Evolutionary conservation across 371 early-diverging fungal species (phyloP).

Genomic region (Apophysomyces ossiformis): DNA sequence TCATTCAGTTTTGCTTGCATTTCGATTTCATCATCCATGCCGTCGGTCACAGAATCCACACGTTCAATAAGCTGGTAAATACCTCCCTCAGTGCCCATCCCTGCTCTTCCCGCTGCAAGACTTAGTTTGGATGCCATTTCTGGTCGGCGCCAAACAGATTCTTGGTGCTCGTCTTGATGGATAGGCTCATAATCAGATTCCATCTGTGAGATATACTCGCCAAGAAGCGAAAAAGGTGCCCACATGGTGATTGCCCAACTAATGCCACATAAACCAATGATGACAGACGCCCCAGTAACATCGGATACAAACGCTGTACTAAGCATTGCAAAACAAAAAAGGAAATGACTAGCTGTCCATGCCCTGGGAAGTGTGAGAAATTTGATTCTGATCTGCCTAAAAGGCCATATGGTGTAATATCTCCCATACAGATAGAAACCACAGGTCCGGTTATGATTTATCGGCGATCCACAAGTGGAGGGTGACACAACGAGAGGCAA

Average conservation of each 20-base stretch:
- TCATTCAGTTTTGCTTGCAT: slow-evolving; percentile 15
- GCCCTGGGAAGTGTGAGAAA: slow-evolving; percentile 64
- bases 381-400: slow-evolving; percentile 24
- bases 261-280: slow-evolving; percentile 80
- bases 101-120: slow-evolving; percentile 31
- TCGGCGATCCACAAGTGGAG: slow-evolving; percentile 16
- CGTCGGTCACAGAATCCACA: slow-evolving; percentile 24
- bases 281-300: slow-evolving; percentile 52
- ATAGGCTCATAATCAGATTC: slow-evolving; percentile 19
- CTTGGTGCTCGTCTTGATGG: slow-evolving; percentile 4
- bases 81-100: slow-evolving; percentile 40
- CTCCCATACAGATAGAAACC: slow-evolving; percentile 15
- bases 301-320: slow-evolving; percentile 62
- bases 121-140: slow-evolving; percentile 37
- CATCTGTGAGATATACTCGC: slow-evolving; percentile 73
- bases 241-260: slow-evolving; percentile 91
- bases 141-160: not conserved
- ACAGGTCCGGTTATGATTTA: slow-evolving; percentile 5
- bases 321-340: slow-evolving; percentile 74
- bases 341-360: slow-evolving; percentile 70
- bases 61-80: slow-evolving; percentile 45
- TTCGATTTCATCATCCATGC: slow-evolving; percentile 18
- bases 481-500: slow-evolving; percentile 60
- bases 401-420: slow-evolving; percentile 20
- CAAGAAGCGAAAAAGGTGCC: slow-evolving; percentile 92